These are phyloP conservation scores for Podaxis sp. DNA, from an alignment of 768 basidiomycete species.

Conservation along the genomic window DNA sequence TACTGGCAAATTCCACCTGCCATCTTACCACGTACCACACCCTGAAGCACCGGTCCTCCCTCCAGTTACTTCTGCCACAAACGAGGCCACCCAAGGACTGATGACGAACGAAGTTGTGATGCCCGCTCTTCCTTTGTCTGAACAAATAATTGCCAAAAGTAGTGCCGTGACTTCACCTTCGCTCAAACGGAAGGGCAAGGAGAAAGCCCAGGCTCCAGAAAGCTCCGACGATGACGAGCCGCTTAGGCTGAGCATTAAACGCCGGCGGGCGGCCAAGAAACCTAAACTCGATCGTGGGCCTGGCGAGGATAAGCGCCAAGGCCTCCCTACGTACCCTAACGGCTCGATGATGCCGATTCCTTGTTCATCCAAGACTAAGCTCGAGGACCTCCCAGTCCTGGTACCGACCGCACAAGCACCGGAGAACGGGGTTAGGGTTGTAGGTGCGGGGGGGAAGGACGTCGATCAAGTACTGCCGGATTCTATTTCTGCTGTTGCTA, in stretches of 20 bases:
- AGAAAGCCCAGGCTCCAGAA: not conserved
- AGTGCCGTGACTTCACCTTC: not conserved
- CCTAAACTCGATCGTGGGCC: not conserved
- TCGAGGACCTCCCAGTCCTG: not conserved
- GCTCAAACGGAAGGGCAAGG: constrained; percentile 7
- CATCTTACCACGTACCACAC: not conserved
- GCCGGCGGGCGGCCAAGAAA: not conserved
- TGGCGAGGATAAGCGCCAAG: not conserved
- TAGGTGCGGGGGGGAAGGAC: not conserved
- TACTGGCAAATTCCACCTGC: not conserved
- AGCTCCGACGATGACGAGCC: not conserved
- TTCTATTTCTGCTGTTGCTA: not conserved
- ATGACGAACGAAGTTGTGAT: not conserved
- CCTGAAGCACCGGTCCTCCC: not conserved
- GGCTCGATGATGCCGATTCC: not conserved
- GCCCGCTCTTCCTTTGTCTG: not conserved
- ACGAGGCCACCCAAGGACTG: not conserved
- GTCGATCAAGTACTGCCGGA: not conserved
- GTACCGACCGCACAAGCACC: not conserved
- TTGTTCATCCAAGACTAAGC: constrained; percentile 3
- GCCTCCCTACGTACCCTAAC: not conserved
- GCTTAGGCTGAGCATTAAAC: not conserved
- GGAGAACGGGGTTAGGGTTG: not conserved
- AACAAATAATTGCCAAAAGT: not conserved
- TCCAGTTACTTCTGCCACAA: not conserved